These are phyloP conservation scores for Exophiala alcalophila DNA, from an alignment of 2,329 filamentous ascomycete species.

Conservation along the genomic window DNA sequence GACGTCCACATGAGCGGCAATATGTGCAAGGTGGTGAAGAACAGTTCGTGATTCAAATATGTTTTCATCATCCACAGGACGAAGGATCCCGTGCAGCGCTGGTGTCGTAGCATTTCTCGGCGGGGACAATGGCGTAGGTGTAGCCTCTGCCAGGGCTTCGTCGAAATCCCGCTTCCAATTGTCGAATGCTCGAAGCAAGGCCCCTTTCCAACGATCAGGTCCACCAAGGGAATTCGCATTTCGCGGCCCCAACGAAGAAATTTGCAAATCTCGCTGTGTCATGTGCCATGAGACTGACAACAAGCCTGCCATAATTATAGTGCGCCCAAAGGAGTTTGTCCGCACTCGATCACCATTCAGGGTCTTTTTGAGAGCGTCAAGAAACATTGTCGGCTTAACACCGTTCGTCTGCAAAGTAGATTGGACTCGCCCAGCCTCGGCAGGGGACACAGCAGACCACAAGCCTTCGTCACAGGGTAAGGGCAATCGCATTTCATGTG, in stretches of 20 bases:
- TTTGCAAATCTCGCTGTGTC: conserved; percentile 91
- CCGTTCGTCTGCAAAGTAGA: conserved; percentile 75
- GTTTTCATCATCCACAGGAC: conserved; percentile 57
- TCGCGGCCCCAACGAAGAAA: conserved; percentile 68
- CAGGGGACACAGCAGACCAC: conserved; percentile 85
- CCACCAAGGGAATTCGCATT: conserved; percentile 77
- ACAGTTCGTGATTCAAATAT: conserved; percentile 87
- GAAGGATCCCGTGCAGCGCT: conserved; percentile 33
- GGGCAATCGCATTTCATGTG: conserved; percentile 87
- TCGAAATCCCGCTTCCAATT: conserved; percentile 93
- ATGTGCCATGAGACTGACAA: conserved; percentile 96
- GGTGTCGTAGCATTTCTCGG: conserved; percentile 49
- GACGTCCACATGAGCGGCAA: conserved; percentile 96
- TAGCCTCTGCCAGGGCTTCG: conserved; percentile 65
- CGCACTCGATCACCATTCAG: conserved; percentile 80
- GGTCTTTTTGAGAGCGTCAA: conserved; percentile 87
- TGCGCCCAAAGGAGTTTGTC: conserved; percentile 90
- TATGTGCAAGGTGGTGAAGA: conserved; percentile 88
- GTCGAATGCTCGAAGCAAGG: conserved; percentile 84
- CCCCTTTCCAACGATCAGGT: conserved; percentile 84
- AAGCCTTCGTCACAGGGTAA: conserved; percentile 89
- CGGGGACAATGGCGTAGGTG: conserved; percentile 34
- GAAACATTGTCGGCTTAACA: conserved; percentile 78
- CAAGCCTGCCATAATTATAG: conserved; percentile 88
- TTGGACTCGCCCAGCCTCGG: conserved; percentile 81